Evolutionary conservation across 306 rosid species (phyloP), one percentile per base, ranked within the genome.

Genomic region (Heteromeles arbutifolia): DNA sequence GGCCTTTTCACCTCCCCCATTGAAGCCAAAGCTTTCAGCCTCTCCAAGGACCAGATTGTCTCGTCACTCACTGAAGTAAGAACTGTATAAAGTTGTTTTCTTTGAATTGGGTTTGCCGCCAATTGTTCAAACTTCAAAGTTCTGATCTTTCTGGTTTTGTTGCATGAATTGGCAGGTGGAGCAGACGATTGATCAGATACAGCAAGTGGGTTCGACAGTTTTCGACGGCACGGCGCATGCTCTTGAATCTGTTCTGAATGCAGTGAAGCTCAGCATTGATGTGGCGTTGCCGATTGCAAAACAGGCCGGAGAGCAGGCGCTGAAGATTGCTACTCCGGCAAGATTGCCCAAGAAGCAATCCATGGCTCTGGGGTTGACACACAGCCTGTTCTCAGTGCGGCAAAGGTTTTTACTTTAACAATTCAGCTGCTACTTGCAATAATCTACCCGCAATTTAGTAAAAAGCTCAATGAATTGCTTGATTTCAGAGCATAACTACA

Each of bases 241-340:
- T 24, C 66, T 88, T 72, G 89, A 88, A 19, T 75, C 76, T 37
- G 39, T 91, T 5, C 74, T 79, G 74, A 90, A 70, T 80, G 88
- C 86, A 75, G 73, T 90, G 85, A 95, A 89, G 83, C 99, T 98
- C 4, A 93, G 85, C 26, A 37, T 92, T 10, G 97, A 95, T 43
- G 78, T 74, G n/a, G 97, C 89, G 70, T 44, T 86, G 64, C 99
- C 97, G 0, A 70, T 92, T 76, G 90, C 88, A 24, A 81, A 79
- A 79, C 89, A 85, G 77, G 97, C 97, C 8, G 97, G 93, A 50
- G 88, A 86, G 73, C 88, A 89, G 88, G 97, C 96, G 2, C 63
- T 92, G 72, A 87, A 88, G 82, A 9, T 87, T 21, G 93, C 98
- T 81, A 89, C 97, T 24, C 97, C 99, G 0, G 88, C 88, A 11